These are phyloP conservation scores for Suillus fuscotomentosus DNA, from an alignment of 768 basidiomycete species.

Conservation along the genomic window DNA sequence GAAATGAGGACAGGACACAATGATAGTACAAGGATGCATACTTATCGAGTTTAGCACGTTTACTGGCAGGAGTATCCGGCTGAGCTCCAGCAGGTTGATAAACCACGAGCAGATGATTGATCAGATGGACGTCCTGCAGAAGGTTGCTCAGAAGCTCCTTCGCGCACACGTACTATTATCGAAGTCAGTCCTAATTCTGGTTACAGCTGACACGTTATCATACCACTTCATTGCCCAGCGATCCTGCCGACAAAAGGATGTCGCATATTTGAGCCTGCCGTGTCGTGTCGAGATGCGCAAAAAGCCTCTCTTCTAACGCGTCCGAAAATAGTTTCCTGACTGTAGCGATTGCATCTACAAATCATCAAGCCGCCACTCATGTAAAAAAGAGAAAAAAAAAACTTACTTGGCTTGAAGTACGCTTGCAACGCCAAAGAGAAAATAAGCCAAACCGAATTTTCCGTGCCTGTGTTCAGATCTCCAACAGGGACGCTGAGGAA, in stretches of 20 bases:
- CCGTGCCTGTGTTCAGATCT: conserved; percentile 44
- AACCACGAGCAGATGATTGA: conserved; percentile 48
- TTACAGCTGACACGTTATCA: conserved; percentile 16
- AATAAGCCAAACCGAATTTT: conserved; percentile 45
- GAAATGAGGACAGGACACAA: not conserved
- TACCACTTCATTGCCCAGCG: conserved; percentile 48
- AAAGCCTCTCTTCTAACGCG: conserved; percentile 55
- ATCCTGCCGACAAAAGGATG: conserved; percentile 53
- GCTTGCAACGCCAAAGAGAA: conserved; percentile 44
- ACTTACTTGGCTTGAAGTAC: conserved; percentile 48
- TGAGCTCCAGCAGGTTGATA: conserved; percentile 47
- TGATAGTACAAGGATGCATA: conserved; percentile 21
- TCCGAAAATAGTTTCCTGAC: conserved; percentile 41
- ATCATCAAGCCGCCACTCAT: conserved; percentile 2
- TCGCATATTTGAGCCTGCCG: conserved; percentile 56
- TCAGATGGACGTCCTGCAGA: conserved; percentile 49
- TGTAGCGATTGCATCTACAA: conserved; percentile 38
- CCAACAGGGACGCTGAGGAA: conserved; percentile 49
- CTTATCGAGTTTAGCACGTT: conserved; percentile 63
- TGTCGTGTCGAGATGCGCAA: conserved; percentile 48
- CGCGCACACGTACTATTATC: conserved; percentile 40
- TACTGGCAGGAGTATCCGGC: conserved; percentile 49
- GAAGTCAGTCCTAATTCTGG: not conserved
- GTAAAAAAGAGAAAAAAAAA: not conserved
- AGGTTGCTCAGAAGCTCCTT: conserved; percentile 50